Conservation (phyloP, 345 rosid genomes). For the Corchorus olitorius region DNA sequence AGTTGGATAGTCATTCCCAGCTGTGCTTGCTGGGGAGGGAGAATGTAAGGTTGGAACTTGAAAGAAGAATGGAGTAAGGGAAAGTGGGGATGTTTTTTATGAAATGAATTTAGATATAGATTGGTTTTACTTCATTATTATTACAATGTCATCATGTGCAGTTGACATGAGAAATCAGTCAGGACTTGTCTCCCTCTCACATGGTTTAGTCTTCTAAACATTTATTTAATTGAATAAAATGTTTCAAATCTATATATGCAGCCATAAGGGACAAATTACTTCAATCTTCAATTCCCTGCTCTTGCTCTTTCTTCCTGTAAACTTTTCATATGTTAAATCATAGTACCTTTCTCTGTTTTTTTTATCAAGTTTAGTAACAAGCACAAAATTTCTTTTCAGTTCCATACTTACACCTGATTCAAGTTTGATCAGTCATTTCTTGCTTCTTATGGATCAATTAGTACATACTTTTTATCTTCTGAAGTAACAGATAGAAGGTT, state of each 20-base stretch:
- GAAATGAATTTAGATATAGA: background rate
- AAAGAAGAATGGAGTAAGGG: background rate
- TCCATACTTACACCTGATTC: background rate
- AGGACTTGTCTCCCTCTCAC: constrained; percentile 12
- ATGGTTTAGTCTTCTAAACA: background rate
- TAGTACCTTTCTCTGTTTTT: background rate
- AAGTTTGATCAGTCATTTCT: background rate
- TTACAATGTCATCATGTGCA: background rate
- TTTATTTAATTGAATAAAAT: background rate
- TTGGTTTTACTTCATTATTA: background rate
- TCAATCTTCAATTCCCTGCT: background rate
- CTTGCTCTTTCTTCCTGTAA: background rate
- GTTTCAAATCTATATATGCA: background rate
- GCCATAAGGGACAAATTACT: background rate
- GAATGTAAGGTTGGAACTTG: background rate
- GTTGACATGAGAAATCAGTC: background rate
- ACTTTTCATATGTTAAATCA: background rate
- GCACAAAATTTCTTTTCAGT: background rate
- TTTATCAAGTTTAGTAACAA: background rate
- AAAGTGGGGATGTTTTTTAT: constrained; percentile 9
- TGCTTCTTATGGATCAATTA: background rate
- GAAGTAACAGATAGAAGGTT: background rate
- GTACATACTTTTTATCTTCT: background rate
- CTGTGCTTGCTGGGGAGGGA: background rate
- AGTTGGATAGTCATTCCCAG: constrained; percentile 5